Evolutionary conservation across 352 stramenopile genomes (phyloP), one percentile per base, ranked within the genome.

Genomic region (Halophytophthora polymorphica): DNA sequence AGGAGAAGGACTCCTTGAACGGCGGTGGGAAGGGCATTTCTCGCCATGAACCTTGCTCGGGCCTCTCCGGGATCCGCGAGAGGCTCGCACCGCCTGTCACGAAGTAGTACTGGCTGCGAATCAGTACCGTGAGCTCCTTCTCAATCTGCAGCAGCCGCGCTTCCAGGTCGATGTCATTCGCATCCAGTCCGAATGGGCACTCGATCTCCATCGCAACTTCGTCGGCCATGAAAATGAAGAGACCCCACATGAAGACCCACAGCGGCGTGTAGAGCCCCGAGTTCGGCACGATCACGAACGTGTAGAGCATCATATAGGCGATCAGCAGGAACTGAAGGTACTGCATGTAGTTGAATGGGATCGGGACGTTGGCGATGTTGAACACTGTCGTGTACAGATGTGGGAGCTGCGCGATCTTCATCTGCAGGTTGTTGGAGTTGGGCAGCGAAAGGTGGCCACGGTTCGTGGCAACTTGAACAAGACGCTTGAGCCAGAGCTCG

Each of bases 311-410:
- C 73, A 93, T 88, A 57, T 90, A 93, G 6, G 64, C 69, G 19
- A 68, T 61, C 34, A 93, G 70, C 45, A 90, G 56, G 3, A 84
- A 69, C 47, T 89, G 75, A 2, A 90, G 63, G 44, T 90, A 90
- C 56, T 90, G 83, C 67, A 86, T 88, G 56, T 93, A 93, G 66
- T 89, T 89, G 71, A 93, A 90, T 22, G 83, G 82, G 48, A 93
- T 93, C 15, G 82, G 82, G 10, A 90, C 77, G 50, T 93, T 90
- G 23, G 83, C 79, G 50, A 93, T 90, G 56, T 85, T 90, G 61
- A 88, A 93, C 33, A 93, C 73, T 0, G 79, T 88, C 21, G 82
- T 90, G 56, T 90, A 92, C 10, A 92, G 66, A 22, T 71, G 73
- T 12, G 80, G 76, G 6, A 93, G 64, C 51, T 78, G 68, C 21